Conservation (phyloP, 768 basidiomycete species). For the Fistulinella prunicolor region DNA sequence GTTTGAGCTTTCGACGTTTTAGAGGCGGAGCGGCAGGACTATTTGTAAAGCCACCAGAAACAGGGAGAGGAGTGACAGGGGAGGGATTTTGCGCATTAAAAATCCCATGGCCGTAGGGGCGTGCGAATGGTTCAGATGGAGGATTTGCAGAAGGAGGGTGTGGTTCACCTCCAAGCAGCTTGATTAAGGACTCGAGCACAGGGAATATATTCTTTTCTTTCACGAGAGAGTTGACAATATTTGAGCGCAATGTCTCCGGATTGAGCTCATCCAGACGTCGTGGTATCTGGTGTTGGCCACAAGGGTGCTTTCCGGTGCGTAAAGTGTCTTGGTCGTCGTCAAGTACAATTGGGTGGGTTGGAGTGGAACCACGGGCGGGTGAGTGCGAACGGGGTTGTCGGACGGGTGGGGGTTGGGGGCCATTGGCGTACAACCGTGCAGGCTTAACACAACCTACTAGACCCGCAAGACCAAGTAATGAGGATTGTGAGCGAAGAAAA, state of each 20-base stretch:
- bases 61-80: not conserved
- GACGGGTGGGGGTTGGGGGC: not conserved
- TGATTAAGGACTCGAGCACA: slow-evolving; percentile 59
- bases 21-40: slow-evolving; percentile 21
- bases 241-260: slow-evolving; percentile 45
- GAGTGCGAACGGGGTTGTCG: slow-evolving; percentile 38
- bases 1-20: slow-evolving; percentile 62
- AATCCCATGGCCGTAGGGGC: slow-evolving; percentile 19
- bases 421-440: slow-evolving; percentile 26
- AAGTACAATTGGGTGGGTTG: slow-evolving; percentile 67
- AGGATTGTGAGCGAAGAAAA: slow-evolving; percentile 71
- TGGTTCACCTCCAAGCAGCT: slow-evolving; percentile 46
- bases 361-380: slow-evolving; percentile 48
- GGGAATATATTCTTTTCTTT: slow-evolving; percentile 67
- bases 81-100: not conserved
- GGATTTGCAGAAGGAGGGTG: slow-evolving; percentile 4
- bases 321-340: slow-evolving; percentile 50
- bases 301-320: slow-evolving; percentile 13
- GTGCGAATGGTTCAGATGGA: slow-evolving; percentile 12
- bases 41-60: not conserved
- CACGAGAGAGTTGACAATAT: slow-evolving; percentile 57
- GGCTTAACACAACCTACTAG: slow-evolving; percentile 65
- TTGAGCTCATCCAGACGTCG: slow-evolving; percentile 34
- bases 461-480: slow-evolving; percentile 70
- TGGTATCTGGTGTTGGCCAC: slow-evolving; percentile 3